Base-by-base conservation (phyloP, 1,139 yeast species). In the Hyphopichia fennica region DNA sequence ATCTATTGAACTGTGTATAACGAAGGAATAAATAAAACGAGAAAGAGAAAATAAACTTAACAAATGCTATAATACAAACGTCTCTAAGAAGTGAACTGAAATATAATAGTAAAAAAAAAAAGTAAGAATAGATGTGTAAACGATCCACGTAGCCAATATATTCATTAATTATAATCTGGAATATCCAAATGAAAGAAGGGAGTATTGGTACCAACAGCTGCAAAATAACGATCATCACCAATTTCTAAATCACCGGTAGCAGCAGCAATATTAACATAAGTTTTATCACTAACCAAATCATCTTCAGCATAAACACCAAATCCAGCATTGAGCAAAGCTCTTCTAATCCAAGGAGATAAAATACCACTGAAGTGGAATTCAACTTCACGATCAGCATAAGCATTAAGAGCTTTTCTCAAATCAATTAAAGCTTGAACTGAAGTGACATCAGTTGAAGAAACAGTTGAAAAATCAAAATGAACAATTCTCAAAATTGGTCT, bases 291-390 rank as follows among this genome's bases (percentile, higher is more conserved):
- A 25, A 63, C 66, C 51, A 65, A 62, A 13, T 69, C 71, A 36
- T 65, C 69, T 40, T 73, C 76, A 23, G 67, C 69, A 44, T 75
- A 74, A 33, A 79, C 72, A 40, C 96, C 97, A 65, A 90, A 90
- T 1, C 95, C 96, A 44, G 85, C 84, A 52, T 82, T 79, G 38
- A 85, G 60, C 51, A 91, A 75, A 9, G 84, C 88, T 54, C 95
- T 77, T 57, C 89, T 80, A 43, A 87, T 79, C 97, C 97, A 90
- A 9, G 93, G 90, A 43, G 88, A 83, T 42, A 85, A 68, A 33
- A 91, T 81, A 20, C 96, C 96, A 13, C 88, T 81, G 60, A 91
- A 90, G 62, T 91, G 97, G 67, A 84, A 84, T 63, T 90, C 96
- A 43, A 89, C 93, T 52, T 87, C 91, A 45, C 86, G 73, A 57